Evolutionary conservation across 208 protist genomes (phyloP).

Genomic region (Acanthamoeba healyi): DNA sequence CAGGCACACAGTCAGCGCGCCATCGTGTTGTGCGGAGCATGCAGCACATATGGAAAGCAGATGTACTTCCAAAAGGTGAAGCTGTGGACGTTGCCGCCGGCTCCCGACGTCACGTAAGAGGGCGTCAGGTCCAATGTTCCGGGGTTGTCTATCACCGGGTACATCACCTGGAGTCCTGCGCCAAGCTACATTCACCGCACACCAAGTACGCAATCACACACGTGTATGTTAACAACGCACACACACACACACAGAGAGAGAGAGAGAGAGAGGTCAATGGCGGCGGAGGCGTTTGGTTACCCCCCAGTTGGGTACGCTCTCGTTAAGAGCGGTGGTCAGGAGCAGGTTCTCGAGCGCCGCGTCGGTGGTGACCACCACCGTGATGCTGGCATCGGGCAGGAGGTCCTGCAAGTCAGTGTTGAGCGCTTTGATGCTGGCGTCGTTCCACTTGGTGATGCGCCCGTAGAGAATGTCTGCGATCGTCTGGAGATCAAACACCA

Average conservation of each 20-base stretch:
- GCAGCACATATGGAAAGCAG: no score
- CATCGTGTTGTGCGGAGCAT: no score
- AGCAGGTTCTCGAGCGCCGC: not conserved
- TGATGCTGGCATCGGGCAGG: conserved; percentile 18
- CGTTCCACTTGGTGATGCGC: conserved; percentile 27
- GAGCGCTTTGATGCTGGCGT: not conserved
- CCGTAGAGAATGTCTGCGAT: not conserved
- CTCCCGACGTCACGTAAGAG: not conserved
- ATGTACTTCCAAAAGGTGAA: conserved; percentile 16
- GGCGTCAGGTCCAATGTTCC: not conserved
- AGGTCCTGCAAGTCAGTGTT: not conserved
- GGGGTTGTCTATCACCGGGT: not conserved
- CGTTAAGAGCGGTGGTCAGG: not conserved
- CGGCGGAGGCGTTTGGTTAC: no score
- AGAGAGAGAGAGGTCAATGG: no score
- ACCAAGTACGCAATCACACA: no score
- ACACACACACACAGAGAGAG: no score
- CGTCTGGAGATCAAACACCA: not conserved
- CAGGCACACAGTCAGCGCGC: no score
- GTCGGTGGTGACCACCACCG: not conserved
- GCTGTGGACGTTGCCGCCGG: not conserved
- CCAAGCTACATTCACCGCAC: no score
- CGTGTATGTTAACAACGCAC: no score
- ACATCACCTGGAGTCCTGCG: not conserved
- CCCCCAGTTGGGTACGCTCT: not conserved